Base-by-base conservation (phyloP, 495 filamentous ascomycete genomes). In the Aspergillus carlsbadensis region DNA sequence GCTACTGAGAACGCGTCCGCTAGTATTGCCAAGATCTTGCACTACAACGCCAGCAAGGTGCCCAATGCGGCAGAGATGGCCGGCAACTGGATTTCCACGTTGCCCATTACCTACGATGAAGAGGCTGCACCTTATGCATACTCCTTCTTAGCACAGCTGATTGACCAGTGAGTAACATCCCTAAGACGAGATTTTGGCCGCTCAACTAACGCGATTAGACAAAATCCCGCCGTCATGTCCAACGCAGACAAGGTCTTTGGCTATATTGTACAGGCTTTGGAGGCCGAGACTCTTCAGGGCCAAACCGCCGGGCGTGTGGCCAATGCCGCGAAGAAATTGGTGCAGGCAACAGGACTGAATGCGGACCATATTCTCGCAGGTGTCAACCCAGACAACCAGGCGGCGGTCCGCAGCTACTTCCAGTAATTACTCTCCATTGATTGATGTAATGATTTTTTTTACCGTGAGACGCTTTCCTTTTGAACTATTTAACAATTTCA, bases 41-140 rank as follows among this genome's bases (percentile, higher is more conserved):
- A 94, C 63, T 96, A 83, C 78, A 96, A 96, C 71, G 66, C 81
- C 2, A 78, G 78, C 56, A 89, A 88, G 70, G 84, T 98, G 18
- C 73, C 71, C 37, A 86, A 91, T 65, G 73, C 84, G 18, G 85
- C 91, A 63, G 79, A 88, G 26, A 78, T 97, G 29, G 83, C 89
- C 24, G 69, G 72, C 31, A 85, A 84, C 68, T 99, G 95, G 95
- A 76, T 99, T 22, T 84, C 89, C 20, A 96, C 90, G 1, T 75
- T 99, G 22, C 95, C 95, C 1, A 87, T 99, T 41, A 85, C 87
- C 4, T 96, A 95, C 66, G 95, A 99, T 61, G 95, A 98, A 70
- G 95, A 98, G 75, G 95, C 94, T 3, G 95, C 95, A 3, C 94
- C 95, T 26, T 98, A 96, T 67, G 92, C 92, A 0, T 99, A 99